Evolutionary conservation across 768 basidiomycete genomes (phyloP).

Genomic region (Mycena floridula): DNA sequence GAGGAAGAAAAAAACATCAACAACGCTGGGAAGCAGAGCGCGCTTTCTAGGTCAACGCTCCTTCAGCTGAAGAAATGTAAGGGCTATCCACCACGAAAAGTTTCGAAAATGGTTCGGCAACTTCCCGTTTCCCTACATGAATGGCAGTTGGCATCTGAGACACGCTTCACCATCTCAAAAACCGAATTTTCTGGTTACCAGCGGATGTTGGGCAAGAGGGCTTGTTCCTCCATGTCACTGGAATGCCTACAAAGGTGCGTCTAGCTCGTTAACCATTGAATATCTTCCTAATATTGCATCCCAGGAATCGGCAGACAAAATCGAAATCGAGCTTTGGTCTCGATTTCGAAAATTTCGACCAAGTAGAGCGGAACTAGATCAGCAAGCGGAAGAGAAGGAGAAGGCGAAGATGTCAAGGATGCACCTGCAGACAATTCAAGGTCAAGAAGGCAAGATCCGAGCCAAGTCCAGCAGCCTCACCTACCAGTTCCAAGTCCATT

Average conservation of each 20-base stretch:
- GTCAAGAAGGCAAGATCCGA: constrained; percentile 90
- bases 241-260: constrained; percentile 98
- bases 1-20: constrained; percentile 88
- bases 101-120: constrained; percentile 97
- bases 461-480: constrained; percentile 91
- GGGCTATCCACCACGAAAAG: constrained; percentile 60
- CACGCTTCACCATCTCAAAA: constrained; percentile 99
- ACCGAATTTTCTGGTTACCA: constrained; percentile 98
- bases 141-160: constrained; percentile 93
- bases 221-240: constrained; percentile 97
- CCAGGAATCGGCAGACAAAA: constrained; percentile 95
- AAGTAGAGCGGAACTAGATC: constrained; percentile 35
- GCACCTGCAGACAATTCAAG: constrained; percentile 54
- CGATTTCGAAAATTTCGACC: constrained; percentile 71
- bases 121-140: constrained; percentile 98
- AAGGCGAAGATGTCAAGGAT: constrained; percentile 33
- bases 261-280: too few relatives aligned
- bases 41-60: constrained; percentile 83
- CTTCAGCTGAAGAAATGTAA: constrained; percentile 55
- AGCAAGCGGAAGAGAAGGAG: constrained; percentile 40
- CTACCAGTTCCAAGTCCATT: constrained; percentile 99
- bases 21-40: constrained; percentile 69
- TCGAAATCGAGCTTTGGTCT: constrained; percentile 95
- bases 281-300: too few relatives aligned
- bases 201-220: constrained; percentile 90